A percentile compares a stretch with the other conserved stretches of the same genome.
phyloP scores from a whole-genome alignment of 1,284 basidiomycete species.

The Macrocystidia cucumis region DNA sequence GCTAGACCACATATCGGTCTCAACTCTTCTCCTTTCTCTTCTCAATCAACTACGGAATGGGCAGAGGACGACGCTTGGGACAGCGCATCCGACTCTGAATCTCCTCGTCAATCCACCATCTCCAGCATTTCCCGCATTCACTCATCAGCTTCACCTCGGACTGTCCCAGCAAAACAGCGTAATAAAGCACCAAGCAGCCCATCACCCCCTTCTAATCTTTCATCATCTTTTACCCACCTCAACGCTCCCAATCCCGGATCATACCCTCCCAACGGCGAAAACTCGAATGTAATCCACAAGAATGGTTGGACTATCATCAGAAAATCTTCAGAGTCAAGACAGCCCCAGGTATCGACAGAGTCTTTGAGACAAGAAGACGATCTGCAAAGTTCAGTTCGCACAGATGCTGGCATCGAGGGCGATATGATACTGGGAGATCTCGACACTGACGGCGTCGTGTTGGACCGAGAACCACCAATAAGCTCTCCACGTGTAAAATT shows the following conservation, averaged over 20 bases:
- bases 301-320: constrained; percentile 74
- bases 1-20: constrained; percentile 69
- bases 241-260: constrained; percentile 70
- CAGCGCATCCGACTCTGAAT: constrained; percentile 78
- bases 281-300: constrained; percentile 28
- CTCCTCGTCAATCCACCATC: constrained; percentile 41
- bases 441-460: constrained; percentile 41
- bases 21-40: constrained; percentile 41
- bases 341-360: neutral
- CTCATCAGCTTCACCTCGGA: constrained; percentile 26
- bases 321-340: constrained; percentile 22
- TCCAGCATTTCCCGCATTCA: constrained; percentile 39
- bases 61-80: constrained; percentile 89
- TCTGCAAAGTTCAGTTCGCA: constrained; percentile 26
- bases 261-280: constrained; percentile 52
- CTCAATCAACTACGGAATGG: constrained; percentile 51
- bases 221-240: constrained; percentile 79
- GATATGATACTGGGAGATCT: constrained; percentile 72
- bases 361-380: constrained; percentile 16
- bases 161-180: constrained; percentile 55
- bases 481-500: constrained; percentile 23
- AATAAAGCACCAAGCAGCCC: constrained; percentile 43
- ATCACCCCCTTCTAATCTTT: constrained; percentile 61
- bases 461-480: constrained; percentile 22
- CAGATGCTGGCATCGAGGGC: constrained; percentile 52